Evolutionary conservation across 495 filamentous ascomycete species (phyloP).

Genomic region (Aspergillus hancockii): DNA sequence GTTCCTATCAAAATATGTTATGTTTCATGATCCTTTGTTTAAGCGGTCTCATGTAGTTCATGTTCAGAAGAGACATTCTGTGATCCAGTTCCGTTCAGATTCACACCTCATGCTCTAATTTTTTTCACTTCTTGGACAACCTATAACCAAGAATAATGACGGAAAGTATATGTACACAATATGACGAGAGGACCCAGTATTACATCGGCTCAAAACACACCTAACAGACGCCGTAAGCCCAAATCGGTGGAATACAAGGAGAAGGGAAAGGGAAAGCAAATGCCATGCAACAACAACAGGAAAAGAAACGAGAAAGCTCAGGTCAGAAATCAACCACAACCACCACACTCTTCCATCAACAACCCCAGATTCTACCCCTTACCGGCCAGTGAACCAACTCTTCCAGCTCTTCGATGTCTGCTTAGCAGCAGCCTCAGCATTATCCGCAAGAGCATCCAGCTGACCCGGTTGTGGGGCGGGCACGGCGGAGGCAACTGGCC

Average conservation of each 20-base stretch:
- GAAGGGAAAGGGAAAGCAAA: slow-evolving; percentile 18
- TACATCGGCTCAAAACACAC: slow-evolving; percentile 20
- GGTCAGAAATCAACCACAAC: slow-evolving; percentile 11
- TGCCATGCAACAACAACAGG: slow-evolving; percentile 21
- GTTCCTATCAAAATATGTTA: not conserved
- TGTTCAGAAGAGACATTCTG: not conserved
- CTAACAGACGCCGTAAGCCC: slow-evolving; percentile 29
- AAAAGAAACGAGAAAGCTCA: slow-evolving; percentile 18
- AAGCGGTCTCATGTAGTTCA: not conserved
- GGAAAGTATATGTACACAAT: slow-evolving; percentile 24
- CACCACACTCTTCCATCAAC: not conserved
- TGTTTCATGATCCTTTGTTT: slow-evolving; percentile 3
- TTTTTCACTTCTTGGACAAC: slow-evolving; percentile 5
- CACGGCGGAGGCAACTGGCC: slow-evolving; percentile 21
- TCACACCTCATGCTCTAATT: not conserved
- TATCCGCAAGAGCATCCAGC: slow-evolving; percentile 45
- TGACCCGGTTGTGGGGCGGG: slow-evolving; percentile 31
- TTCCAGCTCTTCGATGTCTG: slow-evolving; percentile 44
- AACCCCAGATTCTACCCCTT: not conserved
- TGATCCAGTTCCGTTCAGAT: not conserved
- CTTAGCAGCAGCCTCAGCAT: slow-evolving; percentile 41
- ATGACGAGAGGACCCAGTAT: slow-evolving; percentile 24
- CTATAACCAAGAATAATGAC: slow-evolving; percentile 9
- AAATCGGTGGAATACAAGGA: slow-evolving; percentile 22
- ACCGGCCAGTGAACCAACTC: slow-evolving; percentile 45